These are phyloP conservation scores for Sphaerulina populicola DNA, from an alignment of 2,329 filamentous ascomycete genomes.

Conservation along the genomic window DNA sequence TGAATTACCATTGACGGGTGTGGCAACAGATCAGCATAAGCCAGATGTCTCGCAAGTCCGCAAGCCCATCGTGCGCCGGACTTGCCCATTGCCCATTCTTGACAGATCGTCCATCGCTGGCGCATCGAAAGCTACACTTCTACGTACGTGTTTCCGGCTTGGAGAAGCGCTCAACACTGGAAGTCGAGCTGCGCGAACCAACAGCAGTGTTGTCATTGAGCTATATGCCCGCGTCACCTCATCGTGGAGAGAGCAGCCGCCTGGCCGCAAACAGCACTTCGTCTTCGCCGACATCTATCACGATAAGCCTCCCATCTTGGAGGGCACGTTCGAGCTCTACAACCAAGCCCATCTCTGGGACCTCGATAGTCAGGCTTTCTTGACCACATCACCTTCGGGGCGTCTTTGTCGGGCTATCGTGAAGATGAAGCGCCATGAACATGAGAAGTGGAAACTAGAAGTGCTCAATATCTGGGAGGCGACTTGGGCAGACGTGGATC, in stretches of 20 bases:
- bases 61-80: constrained; percentile 44
- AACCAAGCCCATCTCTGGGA: constrained; percentile 40
- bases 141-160: constrained; percentile 57
- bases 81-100: constrained; percentile 44
- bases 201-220: constrained; percentile 49
- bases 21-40: not conserved
- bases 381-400: constrained; percentile 26
- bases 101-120: constrained; percentile 50
- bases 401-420: constrained; percentile 45
- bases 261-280: constrained; percentile 50
- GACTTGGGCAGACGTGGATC: constrained; percentile 47
- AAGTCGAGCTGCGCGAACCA: constrained; percentile 39
- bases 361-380: constrained; percentile 37
- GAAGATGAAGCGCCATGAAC: constrained; percentile 40
- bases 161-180: constrained; percentile 51
- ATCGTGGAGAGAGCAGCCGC: constrained; percentile 46
- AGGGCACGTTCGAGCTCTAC: constrained; percentile 43
- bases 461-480: constrained; percentile 47
- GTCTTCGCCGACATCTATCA: constrained; percentile 57
- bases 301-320: constrained; percentile 48
- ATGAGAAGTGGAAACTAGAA: constrained; percentile 36
- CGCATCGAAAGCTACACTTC: constrained; percentile 39
- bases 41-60: not conserved
- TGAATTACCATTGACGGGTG: not conserved
- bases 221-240: constrained; percentile 54